Conservation (phyloP, 148 eudicot genomes). For the Bassia scoparia region DNA sequence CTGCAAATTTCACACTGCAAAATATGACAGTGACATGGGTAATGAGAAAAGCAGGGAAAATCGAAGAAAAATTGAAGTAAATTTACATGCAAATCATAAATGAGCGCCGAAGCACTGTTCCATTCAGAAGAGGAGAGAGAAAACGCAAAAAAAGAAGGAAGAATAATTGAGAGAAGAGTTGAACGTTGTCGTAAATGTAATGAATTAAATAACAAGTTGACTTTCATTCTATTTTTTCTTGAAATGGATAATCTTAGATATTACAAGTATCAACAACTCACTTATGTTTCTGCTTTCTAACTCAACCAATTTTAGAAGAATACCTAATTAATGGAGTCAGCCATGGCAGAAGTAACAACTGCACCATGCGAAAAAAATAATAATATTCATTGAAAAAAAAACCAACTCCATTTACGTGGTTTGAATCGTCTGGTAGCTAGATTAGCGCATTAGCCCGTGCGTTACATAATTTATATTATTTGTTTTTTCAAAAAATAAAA, state of each 20-base stretch:
- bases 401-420: neutral
- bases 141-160: constrained; percentile 5
- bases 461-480: too few relatives aligned
- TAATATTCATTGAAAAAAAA: neutral
- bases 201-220: neutral
- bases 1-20: neutral
- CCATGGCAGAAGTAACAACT: constrained; percentile 9
- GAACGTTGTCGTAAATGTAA: constrained; percentile 7
- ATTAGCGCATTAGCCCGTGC: too few relatives aligned
- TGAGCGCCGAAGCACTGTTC: constrained; percentile 38
- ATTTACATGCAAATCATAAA: constrained; percentile 26
- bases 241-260: neutral
- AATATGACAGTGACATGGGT: neutral
- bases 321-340: constrained; percentile 1
- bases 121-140: constrained; percentile 34
- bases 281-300: neutral
- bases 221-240: neutral
- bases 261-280: neutral
- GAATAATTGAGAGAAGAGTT: constrained; percentile 4
- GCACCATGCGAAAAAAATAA: neutral
- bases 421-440: too few relatives aligned
- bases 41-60: neutral
- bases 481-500: too few relatives aligned
- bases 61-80: neutral
- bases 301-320: neutral